phyloP scores from a whole-genome alignment of 306 rosid genomes.

The Aeschynomene evenia region DNA sequence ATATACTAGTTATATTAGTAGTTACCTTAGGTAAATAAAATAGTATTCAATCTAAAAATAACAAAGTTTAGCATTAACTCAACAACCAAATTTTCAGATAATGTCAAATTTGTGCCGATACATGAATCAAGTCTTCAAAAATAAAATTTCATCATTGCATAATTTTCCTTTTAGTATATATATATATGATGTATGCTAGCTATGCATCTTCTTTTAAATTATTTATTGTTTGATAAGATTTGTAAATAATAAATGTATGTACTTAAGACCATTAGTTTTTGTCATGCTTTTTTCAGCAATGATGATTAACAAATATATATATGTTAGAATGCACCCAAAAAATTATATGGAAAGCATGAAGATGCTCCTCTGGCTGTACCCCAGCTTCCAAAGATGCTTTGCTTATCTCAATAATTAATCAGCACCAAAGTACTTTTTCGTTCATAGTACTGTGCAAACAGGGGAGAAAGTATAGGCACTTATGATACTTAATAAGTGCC shows the following conservation, averaged over 20 bases:
- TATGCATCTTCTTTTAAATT: background rate
- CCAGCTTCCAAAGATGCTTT: slow-evolving; percentile 45
- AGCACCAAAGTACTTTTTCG: slow-evolving; percentile 32
- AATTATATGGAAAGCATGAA: background rate
- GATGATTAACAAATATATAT: slow-evolving; percentile 22
- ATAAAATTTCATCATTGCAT: too few relatives aligned
- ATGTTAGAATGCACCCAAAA: background rate
- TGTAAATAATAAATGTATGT: background rate
- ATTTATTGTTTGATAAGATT: background rate
- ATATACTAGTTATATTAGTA: too few relatives aligned
- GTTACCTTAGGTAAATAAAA: too few relatives aligned
- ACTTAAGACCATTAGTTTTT: background rate
- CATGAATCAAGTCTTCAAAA: too few relatives aligned
- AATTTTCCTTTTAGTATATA: too few relatives aligned
- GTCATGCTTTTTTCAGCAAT: slow-evolving; percentile 1
- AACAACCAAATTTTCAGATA: too few relatives aligned
- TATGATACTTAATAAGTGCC: slow-evolving; percentile 2
- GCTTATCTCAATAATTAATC: slow-evolving; percentile 28
- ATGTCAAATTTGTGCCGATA: too few relatives aligned
- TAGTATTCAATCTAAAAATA: too few relatives aligned
- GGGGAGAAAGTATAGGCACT: slow-evolving; percentile 29
- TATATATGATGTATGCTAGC: too few relatives aligned
- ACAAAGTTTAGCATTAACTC: too few relatives aligned
- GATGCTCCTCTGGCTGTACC: slow-evolving; percentile 27
- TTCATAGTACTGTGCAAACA: slow-evolving; percentile 18